phyloP scores from a whole-genome alignment of 148 eudicot species.

The Cornus suecica region DNA sequence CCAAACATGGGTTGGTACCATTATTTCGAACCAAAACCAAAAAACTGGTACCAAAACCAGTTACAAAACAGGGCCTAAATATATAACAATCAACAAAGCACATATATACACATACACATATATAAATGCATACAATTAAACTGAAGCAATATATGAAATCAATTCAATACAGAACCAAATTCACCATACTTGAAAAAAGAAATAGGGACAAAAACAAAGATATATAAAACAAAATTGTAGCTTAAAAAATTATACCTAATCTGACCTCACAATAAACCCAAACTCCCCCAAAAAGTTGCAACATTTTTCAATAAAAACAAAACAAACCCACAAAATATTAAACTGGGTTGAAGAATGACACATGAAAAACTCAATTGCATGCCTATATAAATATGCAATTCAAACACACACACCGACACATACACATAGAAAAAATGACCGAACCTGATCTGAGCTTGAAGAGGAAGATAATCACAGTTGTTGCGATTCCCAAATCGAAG shows the following conservation, averaged over 20 bases:
- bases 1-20: no score
- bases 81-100: neutral
- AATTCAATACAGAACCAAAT: neutral
- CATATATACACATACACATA: no score
- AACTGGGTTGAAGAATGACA: neutral
- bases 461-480: no score
- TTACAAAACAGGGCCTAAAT: no score
- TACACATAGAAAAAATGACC: no score
- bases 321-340: neutral
- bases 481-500: no score
- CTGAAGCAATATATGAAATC: neutral
- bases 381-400: no score
- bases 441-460: no score
- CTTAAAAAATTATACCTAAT: slow-evolving; percentile 2
- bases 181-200: neutral
- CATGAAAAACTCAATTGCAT: neutral
- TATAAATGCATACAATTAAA: neutral
- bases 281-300: neutral
- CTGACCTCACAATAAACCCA: neutral
- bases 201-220: neutral
- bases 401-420: no score
- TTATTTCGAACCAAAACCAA: no score
- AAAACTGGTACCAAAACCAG: no score
- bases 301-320: neutral
- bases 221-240: neutral